Base-by-base conservation (phyloP, 1,284 basidiomycete genomes). In the Chalciporus sp. region DNA sequence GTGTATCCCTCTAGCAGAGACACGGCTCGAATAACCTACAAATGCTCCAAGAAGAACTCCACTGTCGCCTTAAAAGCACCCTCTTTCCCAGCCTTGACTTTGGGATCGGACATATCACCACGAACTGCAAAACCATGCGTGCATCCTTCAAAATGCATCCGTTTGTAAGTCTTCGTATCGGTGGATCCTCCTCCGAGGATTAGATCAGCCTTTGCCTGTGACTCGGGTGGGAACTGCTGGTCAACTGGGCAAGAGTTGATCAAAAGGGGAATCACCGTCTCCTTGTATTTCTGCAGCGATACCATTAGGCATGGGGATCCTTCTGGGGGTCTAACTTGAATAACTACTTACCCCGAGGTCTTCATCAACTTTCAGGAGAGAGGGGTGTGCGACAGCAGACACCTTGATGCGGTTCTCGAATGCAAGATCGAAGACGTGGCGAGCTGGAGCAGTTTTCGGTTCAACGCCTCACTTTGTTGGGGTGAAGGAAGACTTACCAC, bases 41-140 rank as follows among this genome's bases (percentile, higher is more conserved):
- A 37, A 50, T 75, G 60, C 43, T 69, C 61, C 39, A 66, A 60
- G 59, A 82, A 76, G 78, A 77, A 84, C 61, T 78, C 74, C 7
- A 84, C 76, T 4, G 76, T 69, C 23, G 42, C 17, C 27, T 26
- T 26, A 23, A 43, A 26, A 14, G 20, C 23, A 43, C 42, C 23
- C 27, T 23, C 41, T 20, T 23, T 42, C 16, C 16, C 42, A 29
- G 28, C 28, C 16, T 26, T n/a, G 41, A 42, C 72, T 44, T 73
- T 70, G 7, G 64, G 62, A 48, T 74, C 59, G 44, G 61, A 65
- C 58, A 57, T 17, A 12, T 69, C 63, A 55, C 76, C 76, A 28
- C 65, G 56, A 16, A 75, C 73, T 2, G 78, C 72, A 61, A 83
- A 84, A 0, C 82, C 82, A 63, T 85, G 83, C 10, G 12, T 12